Base-by-base conservation (phyloP, 129 eudicot genomes). In the Flaveria bidentis region DNA sequence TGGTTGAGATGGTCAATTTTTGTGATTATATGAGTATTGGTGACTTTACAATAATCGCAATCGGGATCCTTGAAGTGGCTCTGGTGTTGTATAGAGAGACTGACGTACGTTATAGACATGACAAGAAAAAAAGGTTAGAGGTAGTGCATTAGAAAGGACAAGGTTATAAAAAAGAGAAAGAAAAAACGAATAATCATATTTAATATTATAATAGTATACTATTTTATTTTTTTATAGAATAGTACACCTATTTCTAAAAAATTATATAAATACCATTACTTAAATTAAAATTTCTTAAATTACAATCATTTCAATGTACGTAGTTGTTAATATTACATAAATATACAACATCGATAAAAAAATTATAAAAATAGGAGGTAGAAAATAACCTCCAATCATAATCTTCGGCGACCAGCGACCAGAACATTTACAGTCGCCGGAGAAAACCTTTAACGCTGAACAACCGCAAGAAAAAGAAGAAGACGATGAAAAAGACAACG, bases 281-380 rank as follows among this genome's bases (percentile, higher is more conserved):
- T 50, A 1, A 2, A n/a, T 50, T 46, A 26, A 26, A 26, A 2
- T 26, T 26, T 28, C 33, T 28, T 66, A 64, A 64, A 51, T 62
- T 50, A 28, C 73, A 76, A 47, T 65, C 51, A 50, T 53, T 57
- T 62, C 44, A 41, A 73, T 41, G 16, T 23, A 18, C 26, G 25
- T 52, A 51, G 51, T 18, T 39, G 16, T 18, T 9, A 76, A 65
- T 50, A 76, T 66, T 66, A 66, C 67, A 66, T 51, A 66, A 51
- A 12, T 18, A 52, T 53, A 76, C 81, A 67, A 50, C 67, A 53
- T 66, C 6, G 7, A 36, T 9, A 3, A 60, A 30, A 25, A 20
- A 9, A 12, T 12, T 0, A 2, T 11, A 69, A 22, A 28, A 55
- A 71, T 30, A 20, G 18, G 7, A 11, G 14, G 4, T 6, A 23